These are phyloP conservation scores for Dryadomyces quercus-mongolicae DNA, from an alignment of 2,329 filamentous ascomycete species.

Conservation along the genomic window DNA sequence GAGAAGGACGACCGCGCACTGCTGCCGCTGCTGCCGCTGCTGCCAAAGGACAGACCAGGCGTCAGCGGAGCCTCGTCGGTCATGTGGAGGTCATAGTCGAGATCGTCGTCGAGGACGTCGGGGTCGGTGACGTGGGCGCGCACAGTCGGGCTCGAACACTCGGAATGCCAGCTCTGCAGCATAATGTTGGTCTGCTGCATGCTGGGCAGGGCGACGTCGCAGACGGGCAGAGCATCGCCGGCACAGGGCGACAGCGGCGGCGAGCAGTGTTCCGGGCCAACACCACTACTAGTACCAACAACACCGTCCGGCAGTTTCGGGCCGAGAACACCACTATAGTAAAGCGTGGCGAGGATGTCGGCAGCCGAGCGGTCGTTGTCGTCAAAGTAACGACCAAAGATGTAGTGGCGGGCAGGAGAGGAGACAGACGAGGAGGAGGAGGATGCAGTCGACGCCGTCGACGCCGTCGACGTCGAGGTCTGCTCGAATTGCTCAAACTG, in stretches of 20 bases:
- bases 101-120: background rate
- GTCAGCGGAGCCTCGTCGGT: background rate
- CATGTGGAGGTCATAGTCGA: background rate
- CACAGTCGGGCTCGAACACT: background rate
- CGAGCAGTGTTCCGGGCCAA: background rate
- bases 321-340: constrained; percentile 4
- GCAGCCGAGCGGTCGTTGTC: constrained; percentile 9
- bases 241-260: background rate
- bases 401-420: background rate
- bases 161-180: constrained; percentile 9
- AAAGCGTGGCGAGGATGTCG: constrained; percentile 9
- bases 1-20: constrained; percentile 8
- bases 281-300: background rate
- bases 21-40: constrained; percentile 4
- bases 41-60: background rate
- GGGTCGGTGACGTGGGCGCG: background rate
- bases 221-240: background rate
- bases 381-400: constrained; percentile 5
- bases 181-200: constrained; percentile 12
- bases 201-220: constrained; percentile 7
- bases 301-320: background rate
- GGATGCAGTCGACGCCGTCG: background rate
- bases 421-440: background rate
- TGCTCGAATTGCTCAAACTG: background rate
- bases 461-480: background rate